Base-by-base conservation (phyloP, 2,329 filamentous ascomycete genomes). In the Pseudohalonectria lignicola region DNA sequence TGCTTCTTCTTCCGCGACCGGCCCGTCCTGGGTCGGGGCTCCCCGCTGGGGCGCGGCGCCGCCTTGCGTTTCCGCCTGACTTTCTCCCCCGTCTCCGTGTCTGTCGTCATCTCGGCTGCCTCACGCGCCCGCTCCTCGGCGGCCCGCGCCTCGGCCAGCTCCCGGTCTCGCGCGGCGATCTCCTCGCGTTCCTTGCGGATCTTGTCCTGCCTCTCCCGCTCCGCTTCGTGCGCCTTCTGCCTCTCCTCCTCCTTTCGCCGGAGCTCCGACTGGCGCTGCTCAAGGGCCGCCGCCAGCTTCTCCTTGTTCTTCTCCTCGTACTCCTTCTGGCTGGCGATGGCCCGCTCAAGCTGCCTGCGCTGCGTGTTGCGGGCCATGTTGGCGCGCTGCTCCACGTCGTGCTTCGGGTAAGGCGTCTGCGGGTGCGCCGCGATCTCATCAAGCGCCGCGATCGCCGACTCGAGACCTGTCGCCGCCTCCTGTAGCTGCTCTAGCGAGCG, bases 291-390 rank as follows among this genome's bases (percentile, higher is more conserved):
- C 44, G 82, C 76, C 3, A 96, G 74, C 58, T 92, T 93, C 50
- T 83, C 78, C 26, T 87, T 86, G 55, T 96, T 95, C 65, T 85
- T 86, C 50, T 87, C 82, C 57, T 98, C 92, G 58, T 94, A 96
- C 45, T 93, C 85, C 45, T 76, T 81, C 57, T 98, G 92, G 47
- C 76, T 82, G 46, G 86, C 79, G 34, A 90, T 76, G 4, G 85
- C 82, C 50, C 87, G 79, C 52, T 93, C 86, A 11, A 98, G 74
- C 57, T 98, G 90, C 51, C 86, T 87, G 46, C 85, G 82, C 63
- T 94, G 86, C 1, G 93, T 98, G 56, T 95, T 94, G 43, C 83
- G 80, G 46, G 86, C 88, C 92, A 98, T 98, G 67, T 86, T 94
- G 31, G 92, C 90, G 53, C 93, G 86, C 61, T 93, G 86, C 57